Evolutionary conservation across 73 alveolate genomes (phyloP), one percentile per base, ranked within the genome.

Genomic region (Breviolum minutum): DNA sequence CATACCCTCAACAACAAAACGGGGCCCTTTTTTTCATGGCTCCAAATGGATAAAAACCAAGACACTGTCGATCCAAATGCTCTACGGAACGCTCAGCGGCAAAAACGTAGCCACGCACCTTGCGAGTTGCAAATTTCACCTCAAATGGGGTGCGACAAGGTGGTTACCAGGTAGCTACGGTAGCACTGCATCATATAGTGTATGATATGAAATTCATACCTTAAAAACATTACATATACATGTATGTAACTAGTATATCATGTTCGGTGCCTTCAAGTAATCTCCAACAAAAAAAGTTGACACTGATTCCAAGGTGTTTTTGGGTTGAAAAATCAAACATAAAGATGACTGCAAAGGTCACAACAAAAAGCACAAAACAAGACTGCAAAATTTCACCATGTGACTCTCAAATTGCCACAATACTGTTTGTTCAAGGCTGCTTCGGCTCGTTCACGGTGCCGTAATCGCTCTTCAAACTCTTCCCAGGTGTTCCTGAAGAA

Each of bases 371-470:
- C 54, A 40, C 54, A 40, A 40, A 40, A 40, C 54, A 40, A 73
- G 8, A 17, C 82, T 16, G 8, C 82, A 73, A 73, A 73, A 26
- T 73, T 40, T 73, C 27, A 16, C 88, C 40, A 48, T 0, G 88
- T 7, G 32, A 48, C 88, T 5, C 98, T 88, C 68, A 92, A 66
- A 32, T 84, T 84, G 64, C 98, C 69, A 68, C 91, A 54, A 81
- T 92, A 92, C 80, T 63, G 98, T 27, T 48, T 84, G 62, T 68
- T 63, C 90, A 92, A 54, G 68, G 98, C 98, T 7, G 77, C 91
- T 68, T 92, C 98, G 12, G 98, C 91, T 5, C 98, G 89, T n/a
- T 92, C 91, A 13, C 98, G 77, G 68, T 92, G 98, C 54, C 98
- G 89, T 91, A 92, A 30, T 7, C 98, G 89, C 62, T 92, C 82